These are phyloP conservation scores for Linum trigynum DNA, from an alignment of 345 rosid species.

Conservation along the genomic window DNA sequence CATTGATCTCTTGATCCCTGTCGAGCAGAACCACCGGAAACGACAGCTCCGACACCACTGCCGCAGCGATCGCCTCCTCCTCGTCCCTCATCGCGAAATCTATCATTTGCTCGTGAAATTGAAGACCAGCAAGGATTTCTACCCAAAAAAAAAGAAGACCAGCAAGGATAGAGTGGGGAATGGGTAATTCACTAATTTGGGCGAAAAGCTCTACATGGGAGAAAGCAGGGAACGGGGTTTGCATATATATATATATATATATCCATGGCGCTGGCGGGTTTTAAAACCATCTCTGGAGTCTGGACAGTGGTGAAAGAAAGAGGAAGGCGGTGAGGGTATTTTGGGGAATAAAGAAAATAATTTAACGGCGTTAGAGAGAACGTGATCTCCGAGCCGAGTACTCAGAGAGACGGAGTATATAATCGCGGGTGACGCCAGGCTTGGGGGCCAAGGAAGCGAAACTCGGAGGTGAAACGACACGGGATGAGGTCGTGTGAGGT, in stretches of 20 bases:
- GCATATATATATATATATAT: conserved; percentile 7
- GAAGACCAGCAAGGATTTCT: no score
- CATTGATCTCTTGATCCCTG: conserved; percentile 31
- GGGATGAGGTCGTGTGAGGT: conserved; percentile 33
- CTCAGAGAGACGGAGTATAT: neutral
- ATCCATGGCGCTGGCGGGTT: neutral
- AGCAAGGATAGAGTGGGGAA: no score
- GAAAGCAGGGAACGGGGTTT: neutral
- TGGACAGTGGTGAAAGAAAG: neutral
- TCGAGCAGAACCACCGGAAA: conserved; percentile 38
- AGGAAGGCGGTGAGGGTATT: conserved; percentile 18
- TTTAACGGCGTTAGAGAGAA: neutral
- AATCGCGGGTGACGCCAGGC: conserved; percentile 9
- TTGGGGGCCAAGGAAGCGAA: conserved; percentile 26
- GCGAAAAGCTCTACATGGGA: no score
- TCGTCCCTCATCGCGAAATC: neutral
- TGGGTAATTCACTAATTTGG: no score
- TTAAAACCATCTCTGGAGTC: neutral
- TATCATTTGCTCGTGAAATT: neutral
- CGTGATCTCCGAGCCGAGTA: neutral
- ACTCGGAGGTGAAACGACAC: conserved; percentile 16
- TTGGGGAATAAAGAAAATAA: conserved; percentile 10
- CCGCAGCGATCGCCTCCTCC: neutral
- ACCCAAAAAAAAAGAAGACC: no score
- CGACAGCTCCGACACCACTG: neutral